Percentiles rank a stretch among this genome's conserved stretches.
phyloP scores from a whole-genome alignment of 2,329 filamentous ascomycete species.

The Arthroderma sp. region DNA sequence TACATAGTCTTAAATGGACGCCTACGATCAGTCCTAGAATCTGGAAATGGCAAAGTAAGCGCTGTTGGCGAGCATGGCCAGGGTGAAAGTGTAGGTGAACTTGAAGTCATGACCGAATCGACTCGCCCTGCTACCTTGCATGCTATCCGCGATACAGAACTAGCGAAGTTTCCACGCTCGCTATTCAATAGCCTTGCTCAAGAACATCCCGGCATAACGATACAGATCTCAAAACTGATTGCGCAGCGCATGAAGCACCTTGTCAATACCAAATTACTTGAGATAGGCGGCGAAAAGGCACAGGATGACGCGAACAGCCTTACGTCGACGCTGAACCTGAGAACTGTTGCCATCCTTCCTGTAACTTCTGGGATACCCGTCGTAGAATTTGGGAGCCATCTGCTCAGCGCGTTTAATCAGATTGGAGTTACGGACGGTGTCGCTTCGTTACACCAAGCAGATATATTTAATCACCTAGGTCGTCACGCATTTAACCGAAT shows the following conservation, averaged over 20 bases:
- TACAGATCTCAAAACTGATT: slow-evolving; percentile 98
- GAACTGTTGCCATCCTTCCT: slow-evolving; percentile 84
- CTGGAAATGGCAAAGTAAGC: slow-evolving; percentile 66
- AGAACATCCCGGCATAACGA: slow-evolving; percentile 94
- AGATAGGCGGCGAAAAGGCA: slow-evolving; percentile 51
- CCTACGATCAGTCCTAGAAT: slow-evolving; percentile 70
- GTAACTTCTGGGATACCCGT: slow-evolving; percentile 87
- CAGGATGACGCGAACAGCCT: slow-evolving; percentile 41
- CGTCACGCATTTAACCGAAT: slow-evolving; percentile 95
- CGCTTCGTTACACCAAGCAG: slow-evolving; percentile 82
- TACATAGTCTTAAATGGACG: slow-evolving; percentile 95
- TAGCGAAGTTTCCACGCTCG: slow-evolving; percentile 90
- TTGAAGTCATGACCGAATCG: slow-evolving; percentile 94
- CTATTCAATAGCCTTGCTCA: slow-evolving; percentile 95
- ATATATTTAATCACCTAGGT: slow-evolving; percentile 86
- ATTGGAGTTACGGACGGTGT: slow-evolving; percentile 83
- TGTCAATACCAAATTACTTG: slow-evolving; percentile 65
- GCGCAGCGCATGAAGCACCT: slow-evolving; percentile 85
- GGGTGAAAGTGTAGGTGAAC: slow-evolving; percentile 91
- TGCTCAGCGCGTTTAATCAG: slow-evolving; percentile 78
- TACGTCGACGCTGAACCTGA: slow-evolving; percentile 79
- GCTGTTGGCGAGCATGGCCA: slow-evolving; percentile 90
- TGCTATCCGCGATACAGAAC: slow-evolving; percentile 89
- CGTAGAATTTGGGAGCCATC: slow-evolving; percentile 79
- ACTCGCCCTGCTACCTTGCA: slow-evolving; percentile 81